Evolutionary conservation across 2,329 filamentous ascomycete genomes (phyloP).

Genomic region (Trichoderma asperellum): DNA sequence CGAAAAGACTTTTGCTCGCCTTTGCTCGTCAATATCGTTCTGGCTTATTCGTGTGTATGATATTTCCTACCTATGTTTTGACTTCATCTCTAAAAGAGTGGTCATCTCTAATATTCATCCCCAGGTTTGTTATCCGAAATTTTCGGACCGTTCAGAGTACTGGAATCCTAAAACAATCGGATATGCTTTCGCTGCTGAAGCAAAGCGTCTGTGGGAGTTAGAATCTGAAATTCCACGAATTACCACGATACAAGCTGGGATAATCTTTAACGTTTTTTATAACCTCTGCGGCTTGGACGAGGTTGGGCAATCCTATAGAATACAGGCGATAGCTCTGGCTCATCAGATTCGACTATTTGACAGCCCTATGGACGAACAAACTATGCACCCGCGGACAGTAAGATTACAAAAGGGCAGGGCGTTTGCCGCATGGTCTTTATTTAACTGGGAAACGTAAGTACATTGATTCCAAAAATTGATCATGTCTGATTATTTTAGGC

Average conservation of each 20-base stretch:
- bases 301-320: neutral
- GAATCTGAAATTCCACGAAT: neutral
- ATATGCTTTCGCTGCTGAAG: constrained; percentile 18
- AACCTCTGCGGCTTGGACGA: constrained; percentile 6
- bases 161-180: constrained; percentile 26
- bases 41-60: constrained; percentile 5
- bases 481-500: neutral
- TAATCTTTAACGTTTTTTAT: constrained; percentile 19
- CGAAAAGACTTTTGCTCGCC: neutral
- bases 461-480: neutral
- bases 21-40: constrained; percentile 2
- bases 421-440: constrained; percentile 25
- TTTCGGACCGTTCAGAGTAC: constrained; percentile 6
- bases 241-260: constrained; percentile 23
- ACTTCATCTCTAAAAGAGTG: neutral
- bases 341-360: neutral
- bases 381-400: neutral
- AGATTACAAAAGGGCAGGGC: constrained; percentile 8
- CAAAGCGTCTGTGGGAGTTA: constrained; percentile 25
- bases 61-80: neutral
- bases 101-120: neutral
- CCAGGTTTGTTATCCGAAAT: neutral
- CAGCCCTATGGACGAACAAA: neutral
- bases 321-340: neutral
- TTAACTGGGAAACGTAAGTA: constrained; percentile 20